Evolutionary conservation across 2,329 filamentous ascomycete species (phyloP).

Genomic region (Sphaerostilbella broomeana): DNA sequence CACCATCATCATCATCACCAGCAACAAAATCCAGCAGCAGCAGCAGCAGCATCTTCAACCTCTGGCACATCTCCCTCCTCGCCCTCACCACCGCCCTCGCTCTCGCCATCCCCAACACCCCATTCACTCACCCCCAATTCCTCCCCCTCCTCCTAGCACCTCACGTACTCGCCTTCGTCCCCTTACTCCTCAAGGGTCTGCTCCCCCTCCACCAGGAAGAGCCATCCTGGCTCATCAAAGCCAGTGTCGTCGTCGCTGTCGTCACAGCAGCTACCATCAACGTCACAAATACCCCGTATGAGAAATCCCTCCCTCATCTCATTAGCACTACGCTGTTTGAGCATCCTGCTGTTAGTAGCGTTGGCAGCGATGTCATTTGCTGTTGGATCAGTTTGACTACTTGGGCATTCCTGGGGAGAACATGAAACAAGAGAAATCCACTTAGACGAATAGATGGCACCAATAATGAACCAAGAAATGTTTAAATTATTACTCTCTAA

Average conservation of each 20-base stretch:
- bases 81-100: constrained; percentile 14
- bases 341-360: constrained; percentile 23
- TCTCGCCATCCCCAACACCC: constrained; percentile 13
- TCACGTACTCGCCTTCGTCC: constrained; percentile 21
- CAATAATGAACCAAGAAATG: too few species aligned
- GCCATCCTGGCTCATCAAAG: constrained; percentile 10
- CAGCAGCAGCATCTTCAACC: not conserved
- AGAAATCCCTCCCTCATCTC: constrained; percentile 4
- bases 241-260: constrained; percentile 9
- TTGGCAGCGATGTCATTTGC: constrained; percentile 23
- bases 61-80: constrained; percentile 15
- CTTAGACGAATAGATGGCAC: too few species aligned
- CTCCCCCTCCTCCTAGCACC: constrained; percentile 17
- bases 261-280: constrained; percentile 6
- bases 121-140: constrained; percentile 14
- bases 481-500: too few species aligned
- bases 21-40: not conserved
- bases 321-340: constrained; percentile 15
- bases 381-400: constrained; percentile 20
- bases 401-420: constrained; percentile 14
- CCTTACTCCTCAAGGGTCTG: constrained; percentile 16
- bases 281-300: constrained; percentile 3
- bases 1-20: too few species aligned
- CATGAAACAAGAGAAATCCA: too few species aligned
- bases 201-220: constrained; percentile 3